Conservation (phyloP, 2,329 filamentous ascomycete genomes). For the Aspergillus pseudoviridinutans region DNA sequence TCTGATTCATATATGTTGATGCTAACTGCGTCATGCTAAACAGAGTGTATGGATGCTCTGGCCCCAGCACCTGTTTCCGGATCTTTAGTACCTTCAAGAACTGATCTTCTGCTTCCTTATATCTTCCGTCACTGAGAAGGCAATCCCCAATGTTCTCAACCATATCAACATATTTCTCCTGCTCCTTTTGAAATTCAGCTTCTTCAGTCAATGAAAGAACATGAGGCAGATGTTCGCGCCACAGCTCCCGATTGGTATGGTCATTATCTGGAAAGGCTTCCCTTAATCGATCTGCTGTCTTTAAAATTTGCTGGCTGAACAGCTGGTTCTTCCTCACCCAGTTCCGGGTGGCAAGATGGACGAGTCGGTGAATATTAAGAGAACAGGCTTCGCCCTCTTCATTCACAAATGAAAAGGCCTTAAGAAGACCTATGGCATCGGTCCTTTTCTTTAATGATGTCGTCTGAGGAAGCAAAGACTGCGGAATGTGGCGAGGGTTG, state of each 20-base stretch:
- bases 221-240: constrained; percentile 31
- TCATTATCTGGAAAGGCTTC: constrained; percentile 6
- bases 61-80: too few relatives aligned
- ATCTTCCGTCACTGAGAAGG: too few relatives aligned
- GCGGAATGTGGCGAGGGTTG: constrained; percentile 23
- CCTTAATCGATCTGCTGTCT: constrained; percentile 1
- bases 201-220: neutral
- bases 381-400: constrained; percentile 6
- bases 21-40: accelerated
- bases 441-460: neutral
- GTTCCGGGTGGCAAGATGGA: constrained; percentile 30
- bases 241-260: constrained; percentile 17
- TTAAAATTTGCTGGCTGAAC: constrained; percentile 7
- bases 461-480: constrained; percentile 25
- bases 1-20: too few relatives aligned
- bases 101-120: too few relatives aligned
- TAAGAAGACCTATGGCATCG: constrained; percentile 29
- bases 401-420: constrained; percentile 28
- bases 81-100: too few relatives aligned
- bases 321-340: constrained; percentile 23
- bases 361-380: constrained; percentile 27
- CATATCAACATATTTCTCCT: too few relatives aligned
- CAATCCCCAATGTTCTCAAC: too few relatives aligned
- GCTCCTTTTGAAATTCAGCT: too few relatives aligned
- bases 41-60: too few relatives aligned